Evolutionary conservation across 805 yeast genomes (phyloP), one percentile per base, ranked within the genome.

Genomic region (Myxozyma kluyveri): DNA sequence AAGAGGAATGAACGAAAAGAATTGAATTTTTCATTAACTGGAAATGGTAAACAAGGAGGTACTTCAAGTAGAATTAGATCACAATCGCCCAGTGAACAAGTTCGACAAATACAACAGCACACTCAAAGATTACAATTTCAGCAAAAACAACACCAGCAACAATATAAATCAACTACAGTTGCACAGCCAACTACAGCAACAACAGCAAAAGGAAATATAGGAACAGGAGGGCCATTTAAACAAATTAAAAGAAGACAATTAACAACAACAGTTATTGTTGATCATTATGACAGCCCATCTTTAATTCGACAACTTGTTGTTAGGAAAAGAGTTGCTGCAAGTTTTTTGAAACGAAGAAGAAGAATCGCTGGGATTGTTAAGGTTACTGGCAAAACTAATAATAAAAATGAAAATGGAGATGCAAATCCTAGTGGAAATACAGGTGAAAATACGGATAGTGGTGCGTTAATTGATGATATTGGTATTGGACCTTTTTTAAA

Each of bases 401-500:
- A 14, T 17, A 42, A 7, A 42, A 33, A 27, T 47, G 50, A 7
- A 38, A n/a, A 10, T n/a, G 31, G 29, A 24, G 35, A 24, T n/a
- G 48, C 33, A 3, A 4, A 23, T 18, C 10, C 31, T 19, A 44
- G 29, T 31, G 46, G 46, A 6, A 52, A 43, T 21, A 45, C 46
- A 4, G 37, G 41, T 12, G 27, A 39, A 21, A 36, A 24, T 12
- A n/a, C n/a, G 39, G 24, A 17, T 19, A 32, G 22, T 3, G 36
- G 4, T 37, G 42, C 14, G 26, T 52, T 22, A 49, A 52, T 35
- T n/a, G n/a, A n/a, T n/a, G n/a, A n/a, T n/a, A n/a, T n/a, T n/a
- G n/a, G n/a, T n/a, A n/a, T n/a, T n/a, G n/a, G n/a, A n/a, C n/a
- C n/a, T n/a, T n/a, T n/a, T n/a, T n/a, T n/a, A n/a, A n/a, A n/a